Evolutionary conservation across 768 basidiomycete species (phyloP).

Genomic region (Tulasnella sp.): DNA sequence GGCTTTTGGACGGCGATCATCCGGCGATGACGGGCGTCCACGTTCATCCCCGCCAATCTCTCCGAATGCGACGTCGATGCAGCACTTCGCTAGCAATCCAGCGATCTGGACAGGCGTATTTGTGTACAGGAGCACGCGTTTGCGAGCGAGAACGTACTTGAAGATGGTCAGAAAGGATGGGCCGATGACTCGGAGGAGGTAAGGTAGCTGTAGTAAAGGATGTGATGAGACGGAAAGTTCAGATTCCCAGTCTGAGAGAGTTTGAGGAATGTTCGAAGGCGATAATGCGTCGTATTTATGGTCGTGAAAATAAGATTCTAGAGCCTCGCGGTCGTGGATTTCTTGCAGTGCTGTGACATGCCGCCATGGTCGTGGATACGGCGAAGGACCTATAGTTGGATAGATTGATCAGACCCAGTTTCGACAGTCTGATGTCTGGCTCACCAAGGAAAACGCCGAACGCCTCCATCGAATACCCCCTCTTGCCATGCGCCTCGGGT

Average conservation of each 20-base stretch:
- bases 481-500: conserved; percentile 46
- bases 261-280: conserved; percentile 22
- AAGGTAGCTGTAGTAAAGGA: conserved; percentile 63
- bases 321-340: conserved; percentile 45
- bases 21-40: background rate
- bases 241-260: conserved; percentile 19
- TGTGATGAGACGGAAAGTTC: conserved; percentile 22
- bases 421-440: background rate
- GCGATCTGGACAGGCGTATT: conserved; percentile 71
- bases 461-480: conserved; percentile 15
- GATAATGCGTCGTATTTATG: background rate
- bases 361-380: conserved; percentile 62
- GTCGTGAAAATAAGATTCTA: conserved; percentile 37
- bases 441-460: conserved; percentile 17
- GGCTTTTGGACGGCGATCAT: conserved; percentile 32
- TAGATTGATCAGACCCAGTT: background rate
- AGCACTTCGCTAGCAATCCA: conserved; percentile 50
- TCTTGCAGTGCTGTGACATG: conserved; percentile 56
- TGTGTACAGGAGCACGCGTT: conserved; percentile 69
- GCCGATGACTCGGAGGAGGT: conserved; percentile 65
- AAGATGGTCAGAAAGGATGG: conserved; percentile 69
- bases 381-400: conserved; percentile 27
- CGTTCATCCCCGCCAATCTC: conserved; percentile 10
- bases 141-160: conserved; percentile 66
- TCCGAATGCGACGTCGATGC: conserved; percentile 13